These are phyloP conservation scores for Pseudogymnoascus sp. DNA, from an alignment of 2,329 filamentous ascomycete genomes.

Conservation along the genomic window DNA sequence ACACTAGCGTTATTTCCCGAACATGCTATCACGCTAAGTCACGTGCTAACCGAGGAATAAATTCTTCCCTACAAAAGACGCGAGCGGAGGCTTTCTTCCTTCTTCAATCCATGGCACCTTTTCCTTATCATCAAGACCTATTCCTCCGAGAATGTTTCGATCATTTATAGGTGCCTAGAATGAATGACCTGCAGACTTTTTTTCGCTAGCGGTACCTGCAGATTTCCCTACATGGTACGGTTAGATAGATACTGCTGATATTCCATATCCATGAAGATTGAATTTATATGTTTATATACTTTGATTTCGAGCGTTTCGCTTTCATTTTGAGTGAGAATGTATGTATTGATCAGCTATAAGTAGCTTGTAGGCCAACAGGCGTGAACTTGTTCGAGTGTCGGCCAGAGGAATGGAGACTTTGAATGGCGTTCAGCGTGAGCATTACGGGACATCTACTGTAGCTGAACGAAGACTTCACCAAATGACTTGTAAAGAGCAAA, in stretches of 20 bases:
- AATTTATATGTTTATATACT: background rate
- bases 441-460: background rate
- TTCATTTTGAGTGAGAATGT: background rate
- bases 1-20: background rate
- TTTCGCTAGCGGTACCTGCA: constrained; percentile 96
- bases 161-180: constrained; percentile 90
- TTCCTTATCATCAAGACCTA: constrained; percentile 93
- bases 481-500: background rate
- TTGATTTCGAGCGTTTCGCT: background rate
- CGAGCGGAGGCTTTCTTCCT: constrained; percentile 23
- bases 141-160: constrained; percentile 69
- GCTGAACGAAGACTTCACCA: background rate
- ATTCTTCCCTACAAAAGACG: constrained; percentile 5
- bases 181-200: constrained; percentile 65
- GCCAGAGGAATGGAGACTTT: background rate
- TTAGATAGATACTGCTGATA: constrained; percentile 98
- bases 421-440: background rate
- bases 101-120: constrained; percentile 56
- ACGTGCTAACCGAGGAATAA: constrained; percentile 11
- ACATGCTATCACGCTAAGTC: constrained; percentile 1
- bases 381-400: background rate
- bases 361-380: background rate
- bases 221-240: constrained; percentile 65
- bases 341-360: background rate
- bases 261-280: constrained; percentile 22